Evolutionary conservation across 2,329 filamentous ascomycete genomes (phyloP), one percentile per base, ranked within the genome.

Genomic region (Phoma sp.): DNA sequence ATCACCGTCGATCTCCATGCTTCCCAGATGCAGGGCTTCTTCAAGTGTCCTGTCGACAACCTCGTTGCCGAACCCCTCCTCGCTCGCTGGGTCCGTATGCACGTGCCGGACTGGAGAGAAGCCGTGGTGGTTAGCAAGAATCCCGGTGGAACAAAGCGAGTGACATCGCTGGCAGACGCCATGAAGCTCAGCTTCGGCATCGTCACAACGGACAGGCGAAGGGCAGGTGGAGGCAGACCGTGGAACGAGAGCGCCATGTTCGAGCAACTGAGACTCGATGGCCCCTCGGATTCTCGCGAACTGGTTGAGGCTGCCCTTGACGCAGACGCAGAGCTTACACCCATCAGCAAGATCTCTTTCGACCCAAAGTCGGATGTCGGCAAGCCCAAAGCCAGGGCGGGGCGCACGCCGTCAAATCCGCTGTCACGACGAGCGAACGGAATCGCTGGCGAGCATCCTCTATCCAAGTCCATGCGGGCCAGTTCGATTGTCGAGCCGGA

Each of bases 81-180:
- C 69, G 92, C 94, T 49, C 90, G 92, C 67, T 99, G 95, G 95
- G 96, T 99, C 69, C 88, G 89, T 57, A 86, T 89, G 74, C 95
- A 97, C 72, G 89, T 99, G 35, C 82, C 86, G 13, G 86, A 90
- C 62, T 99, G 95, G 95, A 86, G 83, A 59, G 89, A 97, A 65
- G 92, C 92, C 9, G 95, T 99, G 6, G 93, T 97, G 15, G 95
- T 99, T 21, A 98, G 94, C 72, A 99, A 99, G 81, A 99, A 99
- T 72, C 91, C 95, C 1, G 95, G 95, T 51, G 95, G 95, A 55
- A 98, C 95, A 43, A 99, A 99, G 81, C 86, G 95, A 63, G 95
- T 98, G 35, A 99, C 95, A 13, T 97, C 94, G 25, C 82, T 99
- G 50, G 95, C 95, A 58, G 95, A 99, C 78, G 92, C 92, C 2